Conservation (phyloP, 2,329 filamentous ascomycete species). For the Helotiales sp. region DNA sequence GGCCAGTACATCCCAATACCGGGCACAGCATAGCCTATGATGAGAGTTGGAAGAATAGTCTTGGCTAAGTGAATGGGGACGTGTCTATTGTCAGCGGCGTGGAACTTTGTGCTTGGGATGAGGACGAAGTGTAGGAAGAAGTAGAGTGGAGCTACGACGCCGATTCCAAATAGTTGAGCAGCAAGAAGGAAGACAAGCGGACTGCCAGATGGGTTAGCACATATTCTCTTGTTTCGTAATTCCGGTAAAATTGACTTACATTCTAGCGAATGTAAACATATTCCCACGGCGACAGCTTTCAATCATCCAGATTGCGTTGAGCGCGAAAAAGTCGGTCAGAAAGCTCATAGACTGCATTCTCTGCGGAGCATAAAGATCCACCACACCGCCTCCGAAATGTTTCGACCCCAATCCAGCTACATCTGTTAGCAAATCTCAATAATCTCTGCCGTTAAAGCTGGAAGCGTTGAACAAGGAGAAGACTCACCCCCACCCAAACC, state of each 20-base stretch:
- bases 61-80: conserved; percentile 36
- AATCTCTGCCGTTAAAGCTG: not conserved
- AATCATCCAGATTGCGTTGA: conserved; percentile 37
- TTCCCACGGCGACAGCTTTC: conserved; percentile 39
- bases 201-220: not conserved
- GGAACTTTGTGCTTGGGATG: conserved; percentile 39
- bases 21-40: conserved; percentile 35
- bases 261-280: conserved; percentile 30
- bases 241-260: conserved; percentile 6
- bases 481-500: conserved; percentile 14
- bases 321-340: conserved; percentile 31
- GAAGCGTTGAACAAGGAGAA: not conserved
- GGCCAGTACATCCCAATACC: conserved; percentile 28
- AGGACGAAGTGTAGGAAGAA: conserved; percentile 43
- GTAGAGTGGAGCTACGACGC: conserved; percentile 41
- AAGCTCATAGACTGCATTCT: conserved; percentile 33
- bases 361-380: conserved; percentile 8
- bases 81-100: conserved; percentile 41
- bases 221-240: not conserved
- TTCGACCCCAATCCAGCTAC: not conserved
- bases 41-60: conserved; percentile 38
- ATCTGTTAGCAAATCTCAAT: not conserved
- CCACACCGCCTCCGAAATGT: not conserved
- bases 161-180: conserved; percentile 38
- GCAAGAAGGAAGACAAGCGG: conserved; percentile 31